phyloP scores from a whole-genome alignment of 805 yeast genomes.

The Gaillardinia entomophila region DNA sequence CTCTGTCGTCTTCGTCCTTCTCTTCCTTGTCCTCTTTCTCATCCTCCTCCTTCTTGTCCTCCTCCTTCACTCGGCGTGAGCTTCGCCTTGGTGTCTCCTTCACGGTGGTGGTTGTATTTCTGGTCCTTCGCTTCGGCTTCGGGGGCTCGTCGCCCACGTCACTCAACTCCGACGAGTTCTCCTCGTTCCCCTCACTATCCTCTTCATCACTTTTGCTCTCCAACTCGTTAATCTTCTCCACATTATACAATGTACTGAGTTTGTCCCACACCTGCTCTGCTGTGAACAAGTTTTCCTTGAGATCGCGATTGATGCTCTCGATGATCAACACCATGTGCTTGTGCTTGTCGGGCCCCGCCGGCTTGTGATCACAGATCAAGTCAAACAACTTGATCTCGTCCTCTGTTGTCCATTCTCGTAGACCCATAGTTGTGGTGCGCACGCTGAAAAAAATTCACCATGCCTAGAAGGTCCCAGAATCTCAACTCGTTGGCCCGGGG shows the following conservation, averaged over 20 bases:
- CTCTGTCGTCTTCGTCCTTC: slow-evolving; percentile 4
- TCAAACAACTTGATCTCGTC: slow-evolving; percentile 59
- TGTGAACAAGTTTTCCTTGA: slow-evolving; percentile 24
- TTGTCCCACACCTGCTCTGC: slow-evolving; percentile 54
- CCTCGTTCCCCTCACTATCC: slow-evolving; percentile 1
- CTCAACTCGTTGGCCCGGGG: slow-evolving; percentile 59
- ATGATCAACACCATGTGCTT: slow-evolving; percentile 38
- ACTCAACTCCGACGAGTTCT: slow-evolving; percentile 13
- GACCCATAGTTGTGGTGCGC: neutral
- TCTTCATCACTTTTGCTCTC: slow-evolving; percentile 26
- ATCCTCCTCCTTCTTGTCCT: slow-evolving; percentile 1
- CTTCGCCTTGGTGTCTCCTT: no score
- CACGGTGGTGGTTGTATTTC: no score
- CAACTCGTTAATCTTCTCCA: slow-evolving; percentile 51
- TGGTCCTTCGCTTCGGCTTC: slow-evolving; percentile 9
- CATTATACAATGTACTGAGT: slow-evolving; percentile 47
- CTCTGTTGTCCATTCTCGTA: slow-evolving; percentile 46
- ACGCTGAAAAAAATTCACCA: slow-evolving; percentile 9
- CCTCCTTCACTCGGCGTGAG: slow-evolving; percentile 5
- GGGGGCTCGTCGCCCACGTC: slow-evolving; percentile 12
- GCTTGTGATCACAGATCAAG: slow-evolving; percentile 60
- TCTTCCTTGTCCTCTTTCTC: neutral
- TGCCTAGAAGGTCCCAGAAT: slow-evolving; percentile 60
- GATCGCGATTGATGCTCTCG: slow-evolving; percentile 28
- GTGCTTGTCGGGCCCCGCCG: slow-evolving; percentile 52